phyloP scores from a whole-genome alignment of 371 early-diverging fungal genomes.

The Phascolomyces articulosus region DNA sequence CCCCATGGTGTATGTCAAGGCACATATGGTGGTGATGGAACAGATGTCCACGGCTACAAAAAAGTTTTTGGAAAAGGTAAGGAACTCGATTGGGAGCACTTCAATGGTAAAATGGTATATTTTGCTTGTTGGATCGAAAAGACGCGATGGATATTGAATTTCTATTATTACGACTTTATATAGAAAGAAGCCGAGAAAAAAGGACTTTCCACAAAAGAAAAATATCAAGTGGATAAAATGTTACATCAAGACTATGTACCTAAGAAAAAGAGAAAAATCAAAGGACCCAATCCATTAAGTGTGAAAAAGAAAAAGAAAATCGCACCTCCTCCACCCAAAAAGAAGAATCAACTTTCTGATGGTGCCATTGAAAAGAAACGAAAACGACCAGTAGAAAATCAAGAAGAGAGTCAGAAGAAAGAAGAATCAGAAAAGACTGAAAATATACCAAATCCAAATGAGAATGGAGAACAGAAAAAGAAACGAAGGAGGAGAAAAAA shows the following conservation, averaged over 20 bases:
- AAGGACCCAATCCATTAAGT: constrained; percentile 8
- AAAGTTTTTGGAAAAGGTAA: constrained; percentile 45
- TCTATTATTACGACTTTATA: too few relatives aligned
- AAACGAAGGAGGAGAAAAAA: constrained; percentile 5
- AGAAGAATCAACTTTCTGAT: neutral
- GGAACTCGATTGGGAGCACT: too few relatives aligned
- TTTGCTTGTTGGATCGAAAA: too few relatives aligned
- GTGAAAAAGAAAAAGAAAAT: constrained; percentile 1
- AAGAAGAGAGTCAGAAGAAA: neutral
- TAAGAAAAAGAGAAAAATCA: constrained; percentile 3
- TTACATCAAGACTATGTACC: neutral
- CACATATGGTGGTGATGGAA: constrained; percentile 81
- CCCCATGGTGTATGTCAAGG: constrained; percentile 84
- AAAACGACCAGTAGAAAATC: neutral
- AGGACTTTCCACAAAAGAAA: neutral
- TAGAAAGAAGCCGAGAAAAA: neutral
- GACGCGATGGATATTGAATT: too few relatives aligned
- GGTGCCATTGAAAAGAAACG: neutral
- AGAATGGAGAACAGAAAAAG: neutral
- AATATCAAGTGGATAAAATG: neutral
- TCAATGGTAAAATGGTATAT: too few relatives aligned
- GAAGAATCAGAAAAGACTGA: constrained; percentile 1
- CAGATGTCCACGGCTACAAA: constrained; percentile 64
- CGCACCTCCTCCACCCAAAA: neutral
- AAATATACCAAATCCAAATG: constrained; percentile 7